phyloP scores from a whole-genome alignment of 1,139 yeast species.

The Ogataea hybrid region DNA sequence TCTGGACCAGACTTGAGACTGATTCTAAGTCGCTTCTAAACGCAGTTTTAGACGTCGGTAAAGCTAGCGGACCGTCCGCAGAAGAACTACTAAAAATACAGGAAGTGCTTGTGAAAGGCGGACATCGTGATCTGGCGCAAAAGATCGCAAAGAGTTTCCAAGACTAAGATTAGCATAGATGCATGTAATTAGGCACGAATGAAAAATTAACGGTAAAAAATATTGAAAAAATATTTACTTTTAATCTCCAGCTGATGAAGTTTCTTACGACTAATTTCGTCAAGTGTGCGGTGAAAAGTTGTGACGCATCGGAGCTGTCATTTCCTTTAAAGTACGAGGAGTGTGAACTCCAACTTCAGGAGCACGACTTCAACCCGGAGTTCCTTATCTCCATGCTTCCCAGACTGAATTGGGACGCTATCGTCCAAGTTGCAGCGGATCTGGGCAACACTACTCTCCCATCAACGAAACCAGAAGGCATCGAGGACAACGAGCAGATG shows the following conservation, averaged over 20 bases:
- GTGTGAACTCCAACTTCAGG: conserved; percentile 72
- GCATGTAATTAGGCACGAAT: background rate
- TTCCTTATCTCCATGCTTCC: conserved; percentile 76
- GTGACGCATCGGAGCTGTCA: conserved; percentile 70
- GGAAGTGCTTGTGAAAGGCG: conserved; percentile 8
- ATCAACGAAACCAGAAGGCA: conserved; percentile 56
- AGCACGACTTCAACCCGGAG: conserved; percentile 80
- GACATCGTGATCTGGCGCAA: conserved; percentile 7
- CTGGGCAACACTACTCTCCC: conserved; percentile 71
- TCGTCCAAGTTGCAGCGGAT: conserved; percentile 71
- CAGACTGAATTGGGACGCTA: conserved; percentile 86
- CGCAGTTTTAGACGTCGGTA: background rate
- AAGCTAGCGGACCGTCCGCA: background rate
- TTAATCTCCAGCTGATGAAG: conserved; percentile 55
- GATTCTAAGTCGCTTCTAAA: background rate
- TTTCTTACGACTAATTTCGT: conserved; percentile 93
- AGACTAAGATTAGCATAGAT: background rate
- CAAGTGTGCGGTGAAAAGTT: conserved; percentile 83
- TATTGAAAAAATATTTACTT: conserved; percentile 1
- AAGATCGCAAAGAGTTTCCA: conserved; percentile 3
- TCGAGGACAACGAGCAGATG: too few relatives aligned
- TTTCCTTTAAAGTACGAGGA: conserved; percentile 79
- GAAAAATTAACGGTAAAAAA: background rate
- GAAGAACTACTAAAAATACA: conserved; percentile 8
- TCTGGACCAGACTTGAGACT: conserved; percentile 4